phyloP scores from a whole-genome alignment of 306 rosid species.

The Sphenostylis stenocarpa region DNA sequence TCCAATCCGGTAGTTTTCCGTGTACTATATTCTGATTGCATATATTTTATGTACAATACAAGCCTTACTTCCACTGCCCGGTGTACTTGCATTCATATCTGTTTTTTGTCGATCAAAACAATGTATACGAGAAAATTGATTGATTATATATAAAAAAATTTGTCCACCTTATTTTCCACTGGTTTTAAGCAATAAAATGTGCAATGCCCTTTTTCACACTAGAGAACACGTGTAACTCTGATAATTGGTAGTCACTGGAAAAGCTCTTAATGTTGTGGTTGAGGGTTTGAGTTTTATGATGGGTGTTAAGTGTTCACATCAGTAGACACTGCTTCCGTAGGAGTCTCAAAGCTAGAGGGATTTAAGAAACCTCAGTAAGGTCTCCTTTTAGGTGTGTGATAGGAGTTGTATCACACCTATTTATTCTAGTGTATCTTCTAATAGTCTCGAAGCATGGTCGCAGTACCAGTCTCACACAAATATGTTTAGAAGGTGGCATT shows the following conservation, averaged over 20 bases:
- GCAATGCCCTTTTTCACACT: background rate
- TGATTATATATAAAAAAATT: conserved; percentile 12
- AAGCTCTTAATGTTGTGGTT: background rate
- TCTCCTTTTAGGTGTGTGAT: background rate
- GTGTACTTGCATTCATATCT: conserved; percentile 4
- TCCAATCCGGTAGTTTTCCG: conserved; percentile 30
- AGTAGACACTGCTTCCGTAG: background rate
- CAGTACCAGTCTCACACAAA: background rate
- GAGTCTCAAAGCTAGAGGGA: too few species aligned
- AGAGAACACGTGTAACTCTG: background rate
- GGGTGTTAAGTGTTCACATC: background rate
- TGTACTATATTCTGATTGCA: conserved; percentile 30
- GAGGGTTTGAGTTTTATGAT: too few species aligned
- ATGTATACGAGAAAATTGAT: conserved; percentile 17
- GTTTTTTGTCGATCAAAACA: conserved; percentile 15
- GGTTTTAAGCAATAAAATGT: background rate
- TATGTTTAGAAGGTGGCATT: too few species aligned
- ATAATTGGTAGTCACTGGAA: background rate
- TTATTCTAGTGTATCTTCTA: background rate
- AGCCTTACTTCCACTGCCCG: conserved; percentile 8
- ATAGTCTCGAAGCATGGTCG: background rate
- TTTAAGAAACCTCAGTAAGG: background rate
- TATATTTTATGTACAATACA: conserved; percentile 40
- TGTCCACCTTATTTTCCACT: conserved; percentile 4
- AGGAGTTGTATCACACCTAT: background rate